Conservation (phyloP, 352 stramenopile species). For the Globisporangium lucens region DNA sequence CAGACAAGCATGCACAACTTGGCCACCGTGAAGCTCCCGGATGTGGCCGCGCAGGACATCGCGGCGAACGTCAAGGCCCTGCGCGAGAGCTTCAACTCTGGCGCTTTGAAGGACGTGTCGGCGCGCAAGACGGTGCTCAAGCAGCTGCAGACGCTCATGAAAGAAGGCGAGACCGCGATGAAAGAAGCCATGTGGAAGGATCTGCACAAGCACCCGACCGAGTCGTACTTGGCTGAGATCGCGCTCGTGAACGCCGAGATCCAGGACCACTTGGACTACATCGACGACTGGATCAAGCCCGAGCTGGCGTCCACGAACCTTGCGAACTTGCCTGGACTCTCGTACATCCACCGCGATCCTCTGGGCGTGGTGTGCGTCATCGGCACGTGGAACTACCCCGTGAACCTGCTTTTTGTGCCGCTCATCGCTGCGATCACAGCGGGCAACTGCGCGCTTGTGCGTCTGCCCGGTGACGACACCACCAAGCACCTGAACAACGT, state of each 20-base stretch:
- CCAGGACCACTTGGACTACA: slow-evolving; percentile 71
- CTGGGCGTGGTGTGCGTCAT: slow-evolving; percentile 89
- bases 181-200: slow-evolving; percentile 59
- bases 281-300: slow-evolving; percentile 63
- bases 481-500: slow-evolving; percentile 51
- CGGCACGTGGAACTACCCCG: slow-evolving; percentile 92
- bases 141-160: slow-evolving; percentile 46
- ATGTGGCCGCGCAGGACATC: slow-evolving; percentile 54
- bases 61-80: slow-evolving; percentile 44
- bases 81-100: slow-evolving; percentile 42
- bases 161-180: slow-evolving; percentile 42
- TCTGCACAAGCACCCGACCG: slow-evolving; percentile 67
- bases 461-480: slow-evolving; percentile 88
- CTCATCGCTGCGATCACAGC: slow-evolving; percentile 78
- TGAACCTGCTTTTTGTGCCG: slow-evolving; percentile 75
- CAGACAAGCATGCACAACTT: slow-evolving; percentile 2
- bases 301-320: slow-evolving; percentile 48
- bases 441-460: slow-evolving; percentile 93
- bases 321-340: slow-evolving; percentile 49
- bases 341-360: slow-evolving; percentile 66
- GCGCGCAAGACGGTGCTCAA: slow-evolving; percentile 43
- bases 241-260: slow-evolving; percentile 56
- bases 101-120: slow-evolving; percentile 40
- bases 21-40: slow-evolving; percentile 21
- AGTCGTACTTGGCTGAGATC: slow-evolving; percentile 60